Conservation (phyloP, 2,329 filamentous ascomycete species). For the Colletotrichum sidae region DNA sequence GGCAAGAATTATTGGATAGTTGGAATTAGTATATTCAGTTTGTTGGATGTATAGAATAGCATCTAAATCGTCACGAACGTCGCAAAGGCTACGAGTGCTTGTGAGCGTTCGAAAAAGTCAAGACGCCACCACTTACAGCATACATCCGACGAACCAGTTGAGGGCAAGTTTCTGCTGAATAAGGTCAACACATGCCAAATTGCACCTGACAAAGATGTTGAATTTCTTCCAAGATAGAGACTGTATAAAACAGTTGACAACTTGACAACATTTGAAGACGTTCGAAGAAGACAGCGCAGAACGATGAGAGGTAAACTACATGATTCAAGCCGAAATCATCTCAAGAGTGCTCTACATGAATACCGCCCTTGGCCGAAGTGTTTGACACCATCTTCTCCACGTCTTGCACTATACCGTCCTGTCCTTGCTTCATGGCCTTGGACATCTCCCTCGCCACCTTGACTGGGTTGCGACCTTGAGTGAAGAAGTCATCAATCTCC, state of each 20-base stretch:
- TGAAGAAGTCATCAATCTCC: conserved; percentile 63
- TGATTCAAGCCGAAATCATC: background rate
- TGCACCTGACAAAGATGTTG: too few relatives aligned
- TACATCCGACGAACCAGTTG: too few relatives aligned
- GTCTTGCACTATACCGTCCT: background rate
- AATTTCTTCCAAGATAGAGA: background rate
- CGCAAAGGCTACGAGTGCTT: too few relatives aligned
- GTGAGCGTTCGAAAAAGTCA: too few relatives aligned
- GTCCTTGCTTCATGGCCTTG: conserved; percentile 20
- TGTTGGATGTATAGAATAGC: too few relatives aligned
- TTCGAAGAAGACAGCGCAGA: background rate
- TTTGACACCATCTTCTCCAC: background rate
- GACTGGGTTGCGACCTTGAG: conserved; percentile 37
- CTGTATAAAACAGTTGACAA: background rate
- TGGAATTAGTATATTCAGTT: too few relatives aligned
- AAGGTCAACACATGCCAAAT: too few relatives aligned
- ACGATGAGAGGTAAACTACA: background rate
- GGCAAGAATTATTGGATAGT: too few relatives aligned
- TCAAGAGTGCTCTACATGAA: conserved; percentile 1
- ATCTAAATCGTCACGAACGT: too few relatives aligned
- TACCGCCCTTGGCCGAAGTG: background rate
- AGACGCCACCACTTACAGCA: too few relatives aligned
- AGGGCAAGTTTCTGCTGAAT: too few relatives aligned
- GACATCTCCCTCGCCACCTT: conserved; percentile 31
- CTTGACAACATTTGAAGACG: background rate